phyloP scores from a whole-genome alignment of 1,284 basidiomycete genomes.

The Ganoderma sinense region DNA sequence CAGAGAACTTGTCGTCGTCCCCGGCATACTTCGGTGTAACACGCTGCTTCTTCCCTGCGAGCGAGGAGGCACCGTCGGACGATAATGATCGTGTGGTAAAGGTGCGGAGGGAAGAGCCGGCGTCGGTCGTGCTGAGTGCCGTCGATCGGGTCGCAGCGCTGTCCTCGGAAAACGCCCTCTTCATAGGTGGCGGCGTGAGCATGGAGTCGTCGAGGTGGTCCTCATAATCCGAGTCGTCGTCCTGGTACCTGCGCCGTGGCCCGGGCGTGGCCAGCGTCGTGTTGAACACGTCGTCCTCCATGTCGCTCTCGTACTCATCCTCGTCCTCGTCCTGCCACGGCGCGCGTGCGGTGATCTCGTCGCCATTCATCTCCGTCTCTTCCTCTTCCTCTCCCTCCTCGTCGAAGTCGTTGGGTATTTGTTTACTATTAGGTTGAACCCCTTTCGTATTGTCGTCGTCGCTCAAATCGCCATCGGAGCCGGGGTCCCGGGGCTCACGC shows the following conservation, averaged over 20 bases:
- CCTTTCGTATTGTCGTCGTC: constrained; percentile 45
- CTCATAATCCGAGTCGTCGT: constrained; percentile 52
- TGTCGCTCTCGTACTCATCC: constrained; percentile 59
- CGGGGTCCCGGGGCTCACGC: constrained; percentile 64
- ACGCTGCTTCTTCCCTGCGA: constrained; percentile 38
- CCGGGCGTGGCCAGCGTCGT: constrained; percentile 71
- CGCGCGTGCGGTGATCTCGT: constrained; percentile 39
- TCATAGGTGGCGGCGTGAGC: constrained; percentile 27
- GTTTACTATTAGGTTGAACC: constrained; percentile 35
- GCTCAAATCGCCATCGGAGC: constrained; percentile 67
- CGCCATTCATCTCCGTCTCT: constrained; percentile 35
- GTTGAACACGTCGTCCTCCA: constrained; percentile 60
- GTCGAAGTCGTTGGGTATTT: constrained; percentile 38
- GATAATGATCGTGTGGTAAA: constrained; percentile 44
- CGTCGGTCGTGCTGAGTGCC: constrained; percentile 53
- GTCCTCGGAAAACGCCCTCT: constrained; percentile 30
- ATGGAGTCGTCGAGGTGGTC: constrained; percentile 51
- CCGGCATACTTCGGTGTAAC: constrained; percentile 30
- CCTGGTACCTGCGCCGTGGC: constrained; percentile 17
- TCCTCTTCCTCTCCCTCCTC: constrained; percentile 34
- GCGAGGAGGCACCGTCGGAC: constrained; percentile 32
- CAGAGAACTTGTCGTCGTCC: constrained; percentile 23
- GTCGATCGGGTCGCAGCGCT: constrained; percentile 48
- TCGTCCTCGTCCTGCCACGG: constrained; percentile 47
- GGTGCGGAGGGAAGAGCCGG: constrained; percentile 53